These are phyloP conservation scores for Pichia sp. DNA, from an alignment of 1,139 yeast species.

Conservation along the genomic window DNA sequence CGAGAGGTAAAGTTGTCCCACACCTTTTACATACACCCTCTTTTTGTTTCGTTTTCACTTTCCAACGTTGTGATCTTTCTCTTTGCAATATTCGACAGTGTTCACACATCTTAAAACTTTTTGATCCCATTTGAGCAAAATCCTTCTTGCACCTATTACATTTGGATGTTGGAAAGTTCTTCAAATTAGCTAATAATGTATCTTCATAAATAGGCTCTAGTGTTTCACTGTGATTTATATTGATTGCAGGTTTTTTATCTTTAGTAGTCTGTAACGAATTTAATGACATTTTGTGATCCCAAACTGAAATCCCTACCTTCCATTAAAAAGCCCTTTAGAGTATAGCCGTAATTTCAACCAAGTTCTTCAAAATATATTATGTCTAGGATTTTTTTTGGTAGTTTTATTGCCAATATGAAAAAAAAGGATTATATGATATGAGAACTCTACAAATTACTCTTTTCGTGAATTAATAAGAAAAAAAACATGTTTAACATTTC, in stretches of 20 bases:
- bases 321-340: too few relatives aligned
- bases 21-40: constrained; percentile 62
- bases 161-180: constrained; percentile 11
- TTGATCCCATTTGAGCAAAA: constrained; percentile 42
- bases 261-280: not conserved
- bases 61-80: constrained; percentile 60
- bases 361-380: too few relatives aligned
- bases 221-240: not conserved
- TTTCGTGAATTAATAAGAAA: too few relatives aligned
- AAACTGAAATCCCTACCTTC: too few relatives aligned
- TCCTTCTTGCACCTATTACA: constrained; percentile 59
- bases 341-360: too few relatives aligned
- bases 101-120: constrained; percentile 50
- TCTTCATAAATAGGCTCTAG: constrained; percentile 5
- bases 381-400: too few relatives aligned
- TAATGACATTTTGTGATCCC: too few relatives aligned
- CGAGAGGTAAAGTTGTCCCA: constrained; percentile 47
- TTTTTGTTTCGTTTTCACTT: constrained; percentile 51
- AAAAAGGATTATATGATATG: too few relatives aligned
- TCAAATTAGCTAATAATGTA: constrained; percentile 8
- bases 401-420: too few relatives aligned
- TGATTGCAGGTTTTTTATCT: not conserved
- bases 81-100: constrained; percentile 62
- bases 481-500: too few relatives aligned
- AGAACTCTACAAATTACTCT: too few relatives aligned